Conservation (phyloP, 106 monocot species). For the Dendrobium catenatum region DNA sequence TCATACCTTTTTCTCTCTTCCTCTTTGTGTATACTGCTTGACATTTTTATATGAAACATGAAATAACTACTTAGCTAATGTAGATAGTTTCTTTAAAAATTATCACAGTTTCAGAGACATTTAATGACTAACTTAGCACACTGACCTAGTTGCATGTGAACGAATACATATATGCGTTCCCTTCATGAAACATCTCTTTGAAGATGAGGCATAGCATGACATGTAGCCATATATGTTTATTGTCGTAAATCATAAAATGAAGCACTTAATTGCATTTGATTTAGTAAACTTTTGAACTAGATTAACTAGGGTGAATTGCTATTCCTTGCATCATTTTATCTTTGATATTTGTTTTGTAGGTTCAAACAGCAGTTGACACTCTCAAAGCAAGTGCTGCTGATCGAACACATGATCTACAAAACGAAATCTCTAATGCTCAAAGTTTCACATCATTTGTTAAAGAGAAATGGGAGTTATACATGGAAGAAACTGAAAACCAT, state of each 20-base stretch:
- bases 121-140: too few species aligned
- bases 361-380: slow-evolving; percentile 56
- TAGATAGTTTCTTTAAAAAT: too few species aligned
- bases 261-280: neutral
- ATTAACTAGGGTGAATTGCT: neutral
- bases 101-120: too few species aligned
- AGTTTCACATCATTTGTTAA: slow-evolving; percentile 45
- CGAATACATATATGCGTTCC: neutral
- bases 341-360: slow-evolving; percentile 23
- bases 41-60: too few species aligned
- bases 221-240: neutral
- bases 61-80: too few species aligned
- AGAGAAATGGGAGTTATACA: slow-evolving; percentile 45
- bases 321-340: neutral
- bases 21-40: too few species aligned
- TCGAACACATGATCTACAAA: slow-evolving; percentile 40
- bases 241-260: too few species aligned
- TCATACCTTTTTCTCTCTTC: too few species aligned
- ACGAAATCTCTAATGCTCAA: slow-evolving; percentile 51
- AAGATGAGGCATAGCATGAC: neutral
- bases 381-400: slow-evolving; percentile 43
- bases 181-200: neutral
- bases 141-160: too few species aligned
- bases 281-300: neutral
- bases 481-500: slow-evolving; percentile 52